Percentiles rank a stretch among this genome's conserved stretches.
phyloP scores from a whole-genome alignment of 2,329 filamentous ascomycete species.

The Ceratocystis cubensis region DNA sequence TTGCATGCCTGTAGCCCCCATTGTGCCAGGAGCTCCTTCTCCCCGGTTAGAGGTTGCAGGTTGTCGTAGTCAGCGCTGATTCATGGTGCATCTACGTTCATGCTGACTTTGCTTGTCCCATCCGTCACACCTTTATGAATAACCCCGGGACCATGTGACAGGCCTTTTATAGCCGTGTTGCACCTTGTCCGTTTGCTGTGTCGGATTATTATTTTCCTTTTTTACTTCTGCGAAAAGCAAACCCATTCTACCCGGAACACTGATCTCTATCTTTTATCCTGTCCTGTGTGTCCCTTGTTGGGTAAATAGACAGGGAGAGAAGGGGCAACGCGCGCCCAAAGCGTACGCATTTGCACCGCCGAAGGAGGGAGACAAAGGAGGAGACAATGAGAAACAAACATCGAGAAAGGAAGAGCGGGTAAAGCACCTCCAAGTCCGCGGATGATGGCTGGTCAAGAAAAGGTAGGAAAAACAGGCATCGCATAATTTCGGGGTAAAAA shows the following conservation, averaged over 20 bases:
- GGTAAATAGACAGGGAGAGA: neutral
- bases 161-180: neutral
- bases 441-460: too few relatives aligned
- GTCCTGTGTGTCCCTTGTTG: neutral
- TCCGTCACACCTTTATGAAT: neutral
- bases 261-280: too few relatives aligned
- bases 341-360: neutral
- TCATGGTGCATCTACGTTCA: neutral
- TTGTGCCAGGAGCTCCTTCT: neutral
- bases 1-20: neutral
- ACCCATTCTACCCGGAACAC: too few relatives aligned
- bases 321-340: neutral
- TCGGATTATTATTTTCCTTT: neutral
- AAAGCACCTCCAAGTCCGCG: too few relatives aligned
- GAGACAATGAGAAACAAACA: neutral
- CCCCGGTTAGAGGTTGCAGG: neutral
- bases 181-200: neutral
- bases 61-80: slow-evolving; percentile 6
- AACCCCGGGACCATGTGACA: neutral
- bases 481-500: neutral
- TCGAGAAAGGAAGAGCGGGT: too few relatives aligned
- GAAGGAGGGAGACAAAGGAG: neutral
- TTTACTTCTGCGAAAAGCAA: neutral
- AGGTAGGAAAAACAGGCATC: too few relatives aligned
- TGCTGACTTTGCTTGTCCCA: neutral